These are phyloP conservation scores for Lanmaoa pseudosensibilis DNA, from an alignment of 768 basidiomycete genomes.

Conservation along the genomic window DNA sequence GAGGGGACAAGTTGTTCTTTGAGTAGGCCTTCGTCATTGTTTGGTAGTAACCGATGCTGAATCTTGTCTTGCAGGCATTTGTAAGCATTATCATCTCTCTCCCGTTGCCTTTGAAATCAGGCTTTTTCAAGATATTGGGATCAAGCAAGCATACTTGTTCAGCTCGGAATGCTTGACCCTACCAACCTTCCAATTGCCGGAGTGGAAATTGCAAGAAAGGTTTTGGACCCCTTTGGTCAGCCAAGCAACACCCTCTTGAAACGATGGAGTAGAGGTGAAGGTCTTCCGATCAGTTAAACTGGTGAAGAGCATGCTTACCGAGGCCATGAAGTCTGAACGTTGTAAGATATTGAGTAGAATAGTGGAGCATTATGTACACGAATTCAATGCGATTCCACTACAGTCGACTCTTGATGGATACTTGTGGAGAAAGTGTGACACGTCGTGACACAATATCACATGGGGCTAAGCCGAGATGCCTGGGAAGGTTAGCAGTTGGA, in stretches of 20 bases:
- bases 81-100: conserved; percentile 6
- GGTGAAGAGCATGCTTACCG: not conserved
- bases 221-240: conserved; percentile 41
- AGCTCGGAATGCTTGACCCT: conserved; percentile 40
- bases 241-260: conserved; percentile 40
- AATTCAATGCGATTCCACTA: not conserved
- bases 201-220: conserved; percentile 41
- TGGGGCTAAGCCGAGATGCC: no score
- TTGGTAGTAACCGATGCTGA: not conserved
- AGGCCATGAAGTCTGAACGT: not conserved
- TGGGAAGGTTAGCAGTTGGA: no score
- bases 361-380: not conserved
- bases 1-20: conserved; percentile 50
- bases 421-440: not conserved
- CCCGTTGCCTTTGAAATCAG: not conserved
- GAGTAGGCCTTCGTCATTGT: conserved; percentile 33
- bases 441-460: no score
- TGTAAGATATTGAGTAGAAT: not conserved
- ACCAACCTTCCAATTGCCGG: conserved; percentile 38
- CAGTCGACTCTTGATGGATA: no score
- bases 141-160: conserved; percentile 47
- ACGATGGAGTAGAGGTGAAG: conserved; percentile 39
- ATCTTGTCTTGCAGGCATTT: conserved; percentile 12
- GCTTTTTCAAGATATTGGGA: conserved; percentile 43
- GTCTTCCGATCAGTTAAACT: conserved; percentile 30